Percentiles rank a stretch among this genome's conserved stretches.
phyloP scores from a whole-genome alignment of 768 basidiomycete species.

The Trametopsis cervina region DNA sequence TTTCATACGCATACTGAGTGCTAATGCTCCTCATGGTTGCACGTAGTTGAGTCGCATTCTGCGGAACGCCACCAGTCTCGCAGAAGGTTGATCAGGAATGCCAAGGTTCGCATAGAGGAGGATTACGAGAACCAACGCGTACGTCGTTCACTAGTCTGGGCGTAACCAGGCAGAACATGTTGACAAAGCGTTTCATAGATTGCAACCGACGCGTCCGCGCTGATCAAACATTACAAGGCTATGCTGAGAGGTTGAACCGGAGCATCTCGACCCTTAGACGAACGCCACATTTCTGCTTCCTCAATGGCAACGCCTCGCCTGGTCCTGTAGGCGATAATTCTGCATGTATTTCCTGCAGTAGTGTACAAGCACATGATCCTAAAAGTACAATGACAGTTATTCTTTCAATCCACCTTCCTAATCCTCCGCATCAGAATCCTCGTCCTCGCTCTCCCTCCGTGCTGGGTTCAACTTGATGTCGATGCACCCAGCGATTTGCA shows the following conservation, averaged over 20 bases:
- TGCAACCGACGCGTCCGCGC: constrained; percentile 29
- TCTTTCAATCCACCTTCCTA: not conserved
- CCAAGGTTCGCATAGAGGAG: constrained; percentile 29
- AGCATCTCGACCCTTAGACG: not conserved
- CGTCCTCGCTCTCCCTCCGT: not conserved
- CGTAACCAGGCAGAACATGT: too few relatives aligned
- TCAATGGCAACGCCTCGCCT: not conserved
- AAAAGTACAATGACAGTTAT: too few relatives aligned
- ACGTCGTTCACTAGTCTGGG: not conserved
- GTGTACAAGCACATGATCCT: too few relatives aligned
- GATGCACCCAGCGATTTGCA: constrained; percentile 34
- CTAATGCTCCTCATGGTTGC: not conserved
- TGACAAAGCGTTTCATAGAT: constrained; percentile 12
- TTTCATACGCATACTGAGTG: not conserved
- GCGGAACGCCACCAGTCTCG: constrained; percentile 28
- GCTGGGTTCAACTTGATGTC: constrained; percentile 17
- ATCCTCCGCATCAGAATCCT: not conserved
- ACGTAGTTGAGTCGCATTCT: constrained; percentile 27
- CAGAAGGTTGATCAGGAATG: constrained; percentile 25
- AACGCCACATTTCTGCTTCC: not conserved
- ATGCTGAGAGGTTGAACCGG: constrained; percentile 18
- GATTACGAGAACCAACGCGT: constrained; percentile 34
- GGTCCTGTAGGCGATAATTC: too few relatives aligned
- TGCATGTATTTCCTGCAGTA: too few relatives aligned
- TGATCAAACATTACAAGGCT: constrained; percentile 37